phyloP scores from a whole-genome alignment of 371 early-diverging fungal species.

The Entomophthora muscae region DNA sequence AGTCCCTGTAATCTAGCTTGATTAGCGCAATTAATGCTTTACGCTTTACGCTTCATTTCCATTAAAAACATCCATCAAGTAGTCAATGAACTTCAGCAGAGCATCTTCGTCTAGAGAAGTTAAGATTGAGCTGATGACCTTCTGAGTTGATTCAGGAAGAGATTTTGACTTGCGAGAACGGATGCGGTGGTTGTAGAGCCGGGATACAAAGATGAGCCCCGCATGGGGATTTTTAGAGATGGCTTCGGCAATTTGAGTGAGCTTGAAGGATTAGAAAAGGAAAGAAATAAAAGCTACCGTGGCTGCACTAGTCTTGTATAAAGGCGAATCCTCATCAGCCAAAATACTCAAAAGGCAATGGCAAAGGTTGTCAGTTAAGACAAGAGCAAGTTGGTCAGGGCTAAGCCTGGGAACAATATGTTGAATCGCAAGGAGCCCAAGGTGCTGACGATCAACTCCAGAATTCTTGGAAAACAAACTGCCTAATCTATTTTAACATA shows the following conservation, averaged over 20 bases:
- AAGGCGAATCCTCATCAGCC: neutral
- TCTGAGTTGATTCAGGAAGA: neutral
- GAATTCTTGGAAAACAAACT: constrained; percentile 31
- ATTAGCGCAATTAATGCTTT: too few relatives aligned
- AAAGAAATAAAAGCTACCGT: neutral
- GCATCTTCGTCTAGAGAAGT: neutral
- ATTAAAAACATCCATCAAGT: neutral
- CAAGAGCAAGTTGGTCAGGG: constrained; percentile 38
- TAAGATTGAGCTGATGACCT: neutral
- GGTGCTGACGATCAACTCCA: constrained; percentile 49
- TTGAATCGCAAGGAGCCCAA: constrained; percentile 71
- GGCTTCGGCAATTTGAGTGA: constrained; percentile 15
- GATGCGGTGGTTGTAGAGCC: neutral
- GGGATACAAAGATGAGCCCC: constrained; percentile 3
- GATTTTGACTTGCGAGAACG: neutral
- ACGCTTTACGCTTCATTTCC: neutral
- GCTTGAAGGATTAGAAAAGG: constrained; percentile 6
- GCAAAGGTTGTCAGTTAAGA: constrained; percentile 71
- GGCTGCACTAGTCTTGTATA: neutral
- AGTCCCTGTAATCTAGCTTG: neutral
- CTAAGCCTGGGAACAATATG: constrained; percentile 40
- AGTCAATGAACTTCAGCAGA: neutral
- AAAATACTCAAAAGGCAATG: constrained; percentile 65
- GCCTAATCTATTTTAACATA: too few relatives aligned
- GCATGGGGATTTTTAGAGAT: constrained; percentile 21